Percentiles rank a stretch among this genome's conserved stretches.
Evolutionary conservation across 2,329 filamentous ascomycete genomes (phyloP).

Genomic region (Pseudogymnoascus sp.): DNA sequence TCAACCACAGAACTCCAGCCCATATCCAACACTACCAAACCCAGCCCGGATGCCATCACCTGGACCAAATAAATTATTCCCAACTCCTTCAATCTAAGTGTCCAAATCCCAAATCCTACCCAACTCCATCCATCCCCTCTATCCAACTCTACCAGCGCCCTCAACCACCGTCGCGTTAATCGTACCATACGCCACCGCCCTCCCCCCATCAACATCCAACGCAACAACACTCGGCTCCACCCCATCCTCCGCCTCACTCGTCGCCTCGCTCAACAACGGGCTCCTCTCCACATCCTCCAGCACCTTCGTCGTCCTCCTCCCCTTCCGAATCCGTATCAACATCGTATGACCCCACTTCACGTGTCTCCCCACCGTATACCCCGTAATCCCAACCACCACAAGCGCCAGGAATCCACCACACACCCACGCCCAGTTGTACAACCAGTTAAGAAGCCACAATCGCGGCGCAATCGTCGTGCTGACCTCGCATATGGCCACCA

Average conservation of each 20-base stretch:
- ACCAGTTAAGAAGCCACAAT: not conserved
- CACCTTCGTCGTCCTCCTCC: not conserved
- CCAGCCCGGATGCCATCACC: not conserved
- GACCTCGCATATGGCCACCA: not conserved
- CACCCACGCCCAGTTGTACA: conserved; percentile 9
- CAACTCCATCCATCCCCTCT: not conserved
- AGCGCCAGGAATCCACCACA: not conserved
- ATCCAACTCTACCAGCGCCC: not conserved
- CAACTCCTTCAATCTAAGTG: conserved; percentile 1
- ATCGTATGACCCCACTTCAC: not conserved
- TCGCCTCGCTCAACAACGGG: not conserved
- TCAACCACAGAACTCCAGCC: not conserved
- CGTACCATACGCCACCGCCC: not conserved
- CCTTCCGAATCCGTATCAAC: not conserved
- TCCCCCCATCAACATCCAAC: not conserved
- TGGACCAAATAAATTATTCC: not conserved
- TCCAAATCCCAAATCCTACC: not conserved
- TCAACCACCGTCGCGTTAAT: not conserved
- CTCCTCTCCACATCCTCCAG: conserved; percentile 1
- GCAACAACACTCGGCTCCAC: not conserved
- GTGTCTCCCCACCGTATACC: not conserved
- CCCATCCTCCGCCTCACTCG: not conserved
- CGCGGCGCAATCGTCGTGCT: not conserved
- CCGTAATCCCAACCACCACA: not conserved
- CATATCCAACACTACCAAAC: not conserved